Base-by-base conservation (phyloP, 768 basidiomycete genomes). In the Calocera cornea region DNA sequence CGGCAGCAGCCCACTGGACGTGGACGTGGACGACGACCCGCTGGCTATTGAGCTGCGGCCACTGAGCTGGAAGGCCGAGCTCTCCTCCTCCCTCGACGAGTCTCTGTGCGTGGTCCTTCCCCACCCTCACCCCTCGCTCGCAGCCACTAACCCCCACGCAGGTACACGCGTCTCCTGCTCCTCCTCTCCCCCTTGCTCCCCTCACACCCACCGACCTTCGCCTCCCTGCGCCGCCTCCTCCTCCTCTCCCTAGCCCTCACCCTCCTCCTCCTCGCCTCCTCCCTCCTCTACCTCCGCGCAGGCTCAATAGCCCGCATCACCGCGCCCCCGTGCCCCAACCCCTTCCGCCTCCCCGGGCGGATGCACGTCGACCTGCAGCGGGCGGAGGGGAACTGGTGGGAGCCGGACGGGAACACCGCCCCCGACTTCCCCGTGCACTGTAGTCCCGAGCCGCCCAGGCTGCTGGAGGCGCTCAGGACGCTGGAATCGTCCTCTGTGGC, bases 61-160 rank as follows among this genome's bases (percentile, higher is more conserved):
- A 2, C 19, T 60, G 54, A 60, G 54, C 31, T 60, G 54, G 54
- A 60, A 60, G 22, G 54, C 11, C 2, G 54, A 60, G 54, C 54
- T 60, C 5, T 60, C 54, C 31, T 29, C 54, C 11, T 60, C 54
- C 2, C 54, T 60, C 24, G 54, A 60, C 54, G 19, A 2, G 2
- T 60, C 54, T 27, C 54, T 60, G 54, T 60, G 27, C 54, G 54
- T n/a, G n/a, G n/a, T n/a, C n/a, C n/a, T n/a, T n/a, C n/a, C 49
- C 12, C 49, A 16, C 22, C 49, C 22, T n/a, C 49, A 8, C 24
- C 24, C 49, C 49, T 50, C 10, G 22, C 24, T 11, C 24, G 22
- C 8, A 27, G 11, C 22, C 14, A 50, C 24, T n/a, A 50, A 8
- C 12, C 11, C 22, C 49, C 49, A 16, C 14, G n/a, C 49, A 50